Evolutionary conservation across 805 yeast genomes (phyloP).

Genomic region (Pichia phayaonensis): DNA sequence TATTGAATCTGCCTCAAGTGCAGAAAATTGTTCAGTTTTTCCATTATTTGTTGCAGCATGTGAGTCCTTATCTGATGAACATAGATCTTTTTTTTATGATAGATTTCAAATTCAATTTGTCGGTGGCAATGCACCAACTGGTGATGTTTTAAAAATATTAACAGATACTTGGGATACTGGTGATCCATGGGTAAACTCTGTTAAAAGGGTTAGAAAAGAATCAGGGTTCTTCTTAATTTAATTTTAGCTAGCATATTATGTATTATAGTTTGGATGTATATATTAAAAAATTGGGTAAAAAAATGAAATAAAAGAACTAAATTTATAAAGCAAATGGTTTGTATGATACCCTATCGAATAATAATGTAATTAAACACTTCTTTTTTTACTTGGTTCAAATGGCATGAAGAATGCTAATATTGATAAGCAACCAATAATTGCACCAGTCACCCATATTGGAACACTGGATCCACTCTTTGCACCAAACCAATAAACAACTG

Average conservation of each 20-base stretch:
- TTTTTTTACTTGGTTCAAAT: slow-evolving; percentile 39
- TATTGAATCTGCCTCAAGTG: slow-evolving; percentile 9
- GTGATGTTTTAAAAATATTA: slow-evolving; percentile 8
- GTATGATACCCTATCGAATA: not conserved
- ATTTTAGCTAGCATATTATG: not conserved
- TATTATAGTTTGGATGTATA: not conserved
- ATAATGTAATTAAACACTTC: too few species aligned
- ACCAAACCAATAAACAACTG: slow-evolving; percentile 48
- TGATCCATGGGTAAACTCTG: slow-evolving; percentile 9
- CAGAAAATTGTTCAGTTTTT: slow-evolving; percentile 8
- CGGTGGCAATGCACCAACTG: slow-evolving; percentile 9
- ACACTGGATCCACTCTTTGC: slow-evolving; percentile 41
- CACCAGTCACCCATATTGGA: slow-evolving; percentile 57
- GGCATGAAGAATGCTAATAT: slow-evolving; percentile 40
- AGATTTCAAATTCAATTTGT: slow-evolving; percentile 10
- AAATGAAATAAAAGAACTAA: not conserved
- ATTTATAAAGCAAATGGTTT: not conserved
- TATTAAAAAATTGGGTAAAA: not conserved
- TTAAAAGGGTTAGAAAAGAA: slow-evolving; percentile 5
- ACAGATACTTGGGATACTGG: slow-evolving; percentile 8
- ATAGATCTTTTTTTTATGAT: slow-evolving; percentile 6
- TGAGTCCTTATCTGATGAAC: slow-evolving; percentile 1
- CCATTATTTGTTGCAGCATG: slow-evolving; percentile 9
- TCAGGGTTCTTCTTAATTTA: slow-evolving; percentile 6
- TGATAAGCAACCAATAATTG: slow-evolving; percentile 41